Evolutionary conservation across 108 stramenopile genomes (phyloP), one percentile per base, ranked within the genome.

Genomic region (Epithemia pelagica): DNA sequence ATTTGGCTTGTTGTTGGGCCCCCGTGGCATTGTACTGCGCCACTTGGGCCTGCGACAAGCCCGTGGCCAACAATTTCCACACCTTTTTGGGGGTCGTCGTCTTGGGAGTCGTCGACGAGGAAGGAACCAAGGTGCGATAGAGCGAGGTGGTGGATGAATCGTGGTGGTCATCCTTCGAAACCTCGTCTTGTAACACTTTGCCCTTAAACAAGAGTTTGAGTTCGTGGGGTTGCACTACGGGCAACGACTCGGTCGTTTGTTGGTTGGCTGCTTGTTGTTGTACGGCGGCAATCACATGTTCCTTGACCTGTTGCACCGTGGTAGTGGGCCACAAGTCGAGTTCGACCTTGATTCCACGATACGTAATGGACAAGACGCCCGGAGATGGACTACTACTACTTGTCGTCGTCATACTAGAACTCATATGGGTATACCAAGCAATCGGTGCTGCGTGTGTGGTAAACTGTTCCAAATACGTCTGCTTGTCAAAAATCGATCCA

Each of bases 171-270:
- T 32, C n/a, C n/a, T n/a, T n/a, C n/a, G n/a, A n/a, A n/a, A n/a
- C n/a, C 3, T 58, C 29, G 28, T 71, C 64, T 1, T 8, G 1
- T 25, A 73, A 30, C 15, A 26, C 19, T 30, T 73, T 73, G 37
- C 72, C 72, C 52, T 73, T 37, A 29, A 59, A 52, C 24, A 73
- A 28, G 22, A 73, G 58, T 30, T 66, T 66, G 54, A 71, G 30
- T 56, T 71, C 64, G 10, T 26, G 7, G 21, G 62, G 37, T 51
- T 23, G 23, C 21, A 71, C 23, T 8, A 18, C 27, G 33, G 58
- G 15, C 2, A n/a, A 27, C 29, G 19, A 26, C 54, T 56, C 46
- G 25, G 54, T 22, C n/a, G 28, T 1, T 8, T 37, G 28, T 10
- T 61, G 5, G 28, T 23, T 58, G 7, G 56, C 21, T 18, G 21